These are phyloP conservation scores for Mycena rosella DNA, from an alignment of 768 basidiomycete species.

Conservation along the genomic window DNA sequence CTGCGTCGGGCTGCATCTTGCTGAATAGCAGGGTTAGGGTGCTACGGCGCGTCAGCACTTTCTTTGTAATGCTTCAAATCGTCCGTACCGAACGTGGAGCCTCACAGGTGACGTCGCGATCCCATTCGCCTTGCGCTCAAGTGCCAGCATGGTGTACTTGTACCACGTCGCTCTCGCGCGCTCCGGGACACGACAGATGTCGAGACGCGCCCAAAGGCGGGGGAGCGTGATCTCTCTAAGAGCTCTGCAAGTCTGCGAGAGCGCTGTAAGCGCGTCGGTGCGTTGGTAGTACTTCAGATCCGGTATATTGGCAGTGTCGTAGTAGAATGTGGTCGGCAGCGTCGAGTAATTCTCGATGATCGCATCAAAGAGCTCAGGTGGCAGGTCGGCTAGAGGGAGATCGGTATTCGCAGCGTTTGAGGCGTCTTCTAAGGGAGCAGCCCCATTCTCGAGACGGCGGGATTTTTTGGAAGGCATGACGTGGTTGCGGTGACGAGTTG, in stretches of 20 bases:
- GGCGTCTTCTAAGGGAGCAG: no score
- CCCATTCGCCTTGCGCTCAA: slow-evolving; percentile 30
- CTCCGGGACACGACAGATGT: slow-evolving; percentile 27
- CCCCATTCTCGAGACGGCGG: no score
- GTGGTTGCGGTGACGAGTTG: no score
- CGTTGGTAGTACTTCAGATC: slow-evolving; percentile 28
- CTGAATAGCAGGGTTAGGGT: slow-evolving; percentile 28
- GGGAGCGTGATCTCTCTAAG: slow-evolving; percentile 23
- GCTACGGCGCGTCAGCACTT: slow-evolving; percentile 1
- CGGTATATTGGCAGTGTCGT: slow-evolving; percentile 17
- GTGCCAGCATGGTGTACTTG: slow-evolving; percentile 28
- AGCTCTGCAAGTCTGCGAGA: slow-evolving; percentile 31
- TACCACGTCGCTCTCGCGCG: slow-evolving; percentile 1
- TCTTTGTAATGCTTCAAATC: background rate
- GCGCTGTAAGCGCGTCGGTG: slow-evolving; percentile 28
- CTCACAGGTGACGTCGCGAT: slow-evolving; percentile 22
- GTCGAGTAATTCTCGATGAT: slow-evolving; percentile 29
- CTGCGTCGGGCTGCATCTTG: slow-evolving; percentile 17
- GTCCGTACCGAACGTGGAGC: slow-evolving; percentile 31
- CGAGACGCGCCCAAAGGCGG: slow-evolving; percentile 28
- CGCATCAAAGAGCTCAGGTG: slow-evolving; percentile 34
- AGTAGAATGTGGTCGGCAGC: slow-evolving; percentile 7
- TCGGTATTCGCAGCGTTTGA: no score
- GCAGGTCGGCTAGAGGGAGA: background rate
- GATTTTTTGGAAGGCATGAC: background rate